These are phyloP conservation scores for Agarophyton chilense DNA, from an alignment of 23 red algal genomes.

Conservation along the genomic window DNA sequence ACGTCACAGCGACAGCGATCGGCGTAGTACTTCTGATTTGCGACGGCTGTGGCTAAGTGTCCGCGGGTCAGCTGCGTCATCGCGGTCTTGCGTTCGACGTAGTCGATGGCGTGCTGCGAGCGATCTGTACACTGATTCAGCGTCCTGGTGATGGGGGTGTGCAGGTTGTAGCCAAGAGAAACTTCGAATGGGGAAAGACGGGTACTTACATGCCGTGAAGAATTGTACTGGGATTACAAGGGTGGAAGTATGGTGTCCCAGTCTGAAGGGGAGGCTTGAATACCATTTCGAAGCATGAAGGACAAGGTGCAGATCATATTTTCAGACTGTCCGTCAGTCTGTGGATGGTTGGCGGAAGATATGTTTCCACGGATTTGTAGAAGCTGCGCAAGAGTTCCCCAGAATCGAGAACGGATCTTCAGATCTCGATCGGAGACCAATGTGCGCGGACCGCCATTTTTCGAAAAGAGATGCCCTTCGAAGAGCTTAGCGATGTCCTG, in stretches of 20 bases:
- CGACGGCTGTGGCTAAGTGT: not conserved
- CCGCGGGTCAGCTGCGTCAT: too few relatives aligned
- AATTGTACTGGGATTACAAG: not conserved
- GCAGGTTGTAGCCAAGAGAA: not conserved
- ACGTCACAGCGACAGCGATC: not conserved
- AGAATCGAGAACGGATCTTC: not conserved
- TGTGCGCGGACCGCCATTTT: not conserved
- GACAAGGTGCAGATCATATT: not conserved
- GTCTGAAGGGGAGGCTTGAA: not conserved
- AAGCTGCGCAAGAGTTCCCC: not conserved
- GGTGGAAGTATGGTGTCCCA: slow-evolving; percentile 8
- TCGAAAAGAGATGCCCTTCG: not conserved
- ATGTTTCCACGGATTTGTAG: not conserved
- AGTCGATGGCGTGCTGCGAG: not conserved
- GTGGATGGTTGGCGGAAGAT: too few relatives aligned
- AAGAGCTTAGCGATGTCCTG: not conserved
- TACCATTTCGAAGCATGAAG: not conserved
- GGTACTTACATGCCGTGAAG: not conserved
- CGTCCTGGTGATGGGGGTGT: not conserved
- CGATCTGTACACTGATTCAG: not conserved
- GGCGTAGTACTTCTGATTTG: slow-evolving; percentile 14
- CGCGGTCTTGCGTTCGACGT: not conserved
- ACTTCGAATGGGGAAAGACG: slow-evolving; percentile 16
- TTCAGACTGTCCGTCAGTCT: not conserved
- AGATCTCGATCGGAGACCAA: not conserved